phyloP scores from a whole-genome alignment of 2,329 filamentous ascomycete species.

The Apiospora malaysiana region DNA sequence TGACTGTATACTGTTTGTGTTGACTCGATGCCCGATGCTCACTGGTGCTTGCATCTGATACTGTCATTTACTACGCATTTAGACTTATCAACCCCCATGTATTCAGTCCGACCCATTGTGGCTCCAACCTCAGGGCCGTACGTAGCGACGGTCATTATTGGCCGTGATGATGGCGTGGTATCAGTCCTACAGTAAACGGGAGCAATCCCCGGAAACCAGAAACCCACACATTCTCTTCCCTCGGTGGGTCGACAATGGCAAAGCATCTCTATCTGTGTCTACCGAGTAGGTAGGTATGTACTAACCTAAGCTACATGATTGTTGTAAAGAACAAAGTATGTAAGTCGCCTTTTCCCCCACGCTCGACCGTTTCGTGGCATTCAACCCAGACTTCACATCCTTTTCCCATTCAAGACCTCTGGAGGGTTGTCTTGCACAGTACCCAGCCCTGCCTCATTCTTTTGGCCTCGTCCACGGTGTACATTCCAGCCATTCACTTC shows the following conservation, averaged over 20 bases:
- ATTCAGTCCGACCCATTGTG: not conserved
- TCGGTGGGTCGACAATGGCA: not conserved
- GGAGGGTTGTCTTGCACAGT: conserved; percentile 7
- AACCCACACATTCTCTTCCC: not conserved
- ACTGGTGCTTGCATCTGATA: conserved; percentile 22
- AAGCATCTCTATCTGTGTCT: not conserved
- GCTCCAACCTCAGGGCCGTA: not conserved
- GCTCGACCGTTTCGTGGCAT: not conserved
- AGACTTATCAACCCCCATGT: not conserved
- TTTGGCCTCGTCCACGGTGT: conserved; percentile 3
- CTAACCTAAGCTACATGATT: too few relatives aligned
- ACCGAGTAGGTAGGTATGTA: too few relatives aligned
- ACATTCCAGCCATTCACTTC: conserved; percentile 29
- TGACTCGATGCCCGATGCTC: not conserved
- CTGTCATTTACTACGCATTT: conserved; percentile 4
- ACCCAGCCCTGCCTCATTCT: conserved; percentile 15
- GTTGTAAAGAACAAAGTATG: not conserved
- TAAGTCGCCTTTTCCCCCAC: not conserved
- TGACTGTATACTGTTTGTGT: not conserved
- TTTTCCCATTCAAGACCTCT: conserved; percentile 9
- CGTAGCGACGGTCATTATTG: not conserved
- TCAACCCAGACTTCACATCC: conserved; percentile 11
- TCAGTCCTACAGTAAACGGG: conserved; percentile 3
- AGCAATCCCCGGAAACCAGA: not conserved
- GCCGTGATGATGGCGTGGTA: not conserved